Base-by-base conservation (phyloP, 2,329 filamentous ascomycete species). In the Stylonectria norvegica region DNA sequence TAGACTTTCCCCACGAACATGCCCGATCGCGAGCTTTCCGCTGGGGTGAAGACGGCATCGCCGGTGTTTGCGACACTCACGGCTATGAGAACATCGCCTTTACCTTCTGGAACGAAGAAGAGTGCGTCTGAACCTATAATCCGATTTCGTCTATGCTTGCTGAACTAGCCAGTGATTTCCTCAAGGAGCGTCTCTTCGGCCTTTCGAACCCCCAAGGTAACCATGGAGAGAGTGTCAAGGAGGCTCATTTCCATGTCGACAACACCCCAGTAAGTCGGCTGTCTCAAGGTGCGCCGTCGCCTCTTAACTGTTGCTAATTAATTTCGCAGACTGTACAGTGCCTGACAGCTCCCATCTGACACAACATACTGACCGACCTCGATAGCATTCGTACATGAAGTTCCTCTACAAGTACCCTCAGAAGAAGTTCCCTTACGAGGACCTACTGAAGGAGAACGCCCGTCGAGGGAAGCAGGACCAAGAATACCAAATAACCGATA, bases 361-460 rank as follows among this genome's bases (percentile, higher is more conserved):
- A 5, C 28, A 7, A 15, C 8, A 11, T 44, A 28, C 46, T 49
- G 42, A 57, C 47, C 34, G 17, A 30, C 34, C 36, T 38, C 35
- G 34, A 29, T 63, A 90, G 86, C 90, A 96, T 67, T 95, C 91
- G 19, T 97, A 97, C 72, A 97, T 97, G 91, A 97, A 97, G 66
- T 94, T 83, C 60, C 83, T 97, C 53, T 97, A 97, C 78, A 97
- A 97, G 67, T 94, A 96, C 57, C 93, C 93, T 1, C 91, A 97
- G 67, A 79, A 78, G 56, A 81, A 84, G 49, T 97, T 97, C 58
- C 93, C 91, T 3, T 97, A 97, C 71, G 77, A 96, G 64, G 82
- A 95, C 50, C 73, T 97, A 33, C 71, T 94, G 50, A 73, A 87
- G 49, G 88, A 94, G 60, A 97, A 95, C 61, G 89, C 82, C 30